phyloP scores from a whole-genome alignment of 345 rosid species.

The Erysimum cheiranthoides region DNA sequence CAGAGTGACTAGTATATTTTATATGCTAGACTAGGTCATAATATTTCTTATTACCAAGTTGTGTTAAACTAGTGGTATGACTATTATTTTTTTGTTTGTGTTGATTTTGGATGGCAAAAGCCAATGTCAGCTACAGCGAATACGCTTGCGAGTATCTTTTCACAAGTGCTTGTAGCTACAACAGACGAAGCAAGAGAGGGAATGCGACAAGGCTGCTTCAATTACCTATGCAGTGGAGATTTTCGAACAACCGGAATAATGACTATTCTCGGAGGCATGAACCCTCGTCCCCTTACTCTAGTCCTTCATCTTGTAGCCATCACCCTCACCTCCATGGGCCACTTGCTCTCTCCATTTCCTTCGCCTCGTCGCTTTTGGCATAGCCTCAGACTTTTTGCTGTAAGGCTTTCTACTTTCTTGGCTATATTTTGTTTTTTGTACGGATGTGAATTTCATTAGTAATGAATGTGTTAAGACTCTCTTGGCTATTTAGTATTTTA shows the following conservation, averaged over 20 bases:
- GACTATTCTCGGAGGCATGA: slow-evolving; percentile 47
- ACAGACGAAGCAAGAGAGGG: slow-evolving; percentile 46
- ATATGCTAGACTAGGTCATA: neutral
- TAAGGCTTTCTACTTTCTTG: slow-evolving; percentile 13
- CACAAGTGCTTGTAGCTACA: slow-evolving; percentile 41
- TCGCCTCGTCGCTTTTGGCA: slow-evolving; percentile 48
- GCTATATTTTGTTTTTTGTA: too few relatives aligned
- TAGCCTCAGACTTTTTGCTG: slow-evolving; percentile 41
- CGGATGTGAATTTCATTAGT: too few relatives aligned
- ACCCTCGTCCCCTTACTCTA: slow-evolving; percentile 41
- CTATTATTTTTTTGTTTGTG: neutral
- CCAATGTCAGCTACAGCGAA: slow-evolving; percentile 51
- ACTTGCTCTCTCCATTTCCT: slow-evolving; percentile 47
- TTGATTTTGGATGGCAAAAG: slow-evolving; percentile 28
- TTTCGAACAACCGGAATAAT: slow-evolving; percentile 35
- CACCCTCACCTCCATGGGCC: slow-evolving; percentile 43
- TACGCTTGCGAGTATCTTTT: slow-evolving; percentile 42
- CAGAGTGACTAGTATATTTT: neutral
- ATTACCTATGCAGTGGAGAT: slow-evolving; percentile 41
- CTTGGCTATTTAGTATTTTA: too few relatives aligned
- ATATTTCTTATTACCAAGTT: neutral
- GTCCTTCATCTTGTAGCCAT: slow-evolving; percentile 45
- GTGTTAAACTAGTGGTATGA: neutral
- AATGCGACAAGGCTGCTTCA: slow-evolving; percentile 47
- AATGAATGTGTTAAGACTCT: too few relatives aligned